These are phyloP conservation scores for Xylariaceae sp. DNA, from an alignment of 2,329 filamentous ascomycete genomes.

Conservation along the genomic window DNA sequence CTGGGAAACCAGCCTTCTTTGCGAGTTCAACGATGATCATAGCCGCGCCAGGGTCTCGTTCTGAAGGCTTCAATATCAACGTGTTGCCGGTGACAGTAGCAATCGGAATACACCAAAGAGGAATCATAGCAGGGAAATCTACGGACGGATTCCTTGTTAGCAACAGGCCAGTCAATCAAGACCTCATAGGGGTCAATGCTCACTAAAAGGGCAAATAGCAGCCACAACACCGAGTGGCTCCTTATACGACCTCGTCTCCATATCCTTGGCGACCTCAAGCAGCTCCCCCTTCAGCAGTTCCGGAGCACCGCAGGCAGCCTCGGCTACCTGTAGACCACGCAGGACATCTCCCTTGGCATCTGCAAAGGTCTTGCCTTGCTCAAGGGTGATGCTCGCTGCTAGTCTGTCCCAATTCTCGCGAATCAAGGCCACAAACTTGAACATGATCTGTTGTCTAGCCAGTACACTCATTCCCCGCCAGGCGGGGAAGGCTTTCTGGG, in stretches of 20 bases:
- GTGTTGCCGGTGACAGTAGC: conserved; percentile 82
- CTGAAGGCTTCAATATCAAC: conserved; percentile 78
- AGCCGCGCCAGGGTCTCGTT: conserved; percentile 77
- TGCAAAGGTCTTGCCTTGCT: conserved; percentile 85
- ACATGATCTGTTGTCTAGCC: conserved; percentile 78
- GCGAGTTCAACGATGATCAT: conserved; percentile 83
- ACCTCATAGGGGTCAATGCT: conserved; percentile 26
- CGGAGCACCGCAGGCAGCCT: conserved; percentile 75
- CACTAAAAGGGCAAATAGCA: conserved; percentile 84
- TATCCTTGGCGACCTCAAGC: conserved; percentile 81
- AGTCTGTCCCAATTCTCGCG: conserved; percentile 81
- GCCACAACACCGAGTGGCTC: conserved; percentile 79
- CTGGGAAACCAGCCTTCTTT: conserved; percentile 75
- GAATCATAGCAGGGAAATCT: conserved; percentile 92
- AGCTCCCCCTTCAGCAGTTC: conserved; percentile 80
- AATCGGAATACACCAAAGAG: conserved; percentile 84
- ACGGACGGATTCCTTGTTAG: conserved; percentile 5
- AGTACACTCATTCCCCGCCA: conserved; percentile 73
- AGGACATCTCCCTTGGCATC: conserved; percentile 80
- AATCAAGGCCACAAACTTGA: conserved; percentile 76
- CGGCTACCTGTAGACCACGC: conserved; percentile 77
- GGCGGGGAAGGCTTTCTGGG: conserved; percentile 67
- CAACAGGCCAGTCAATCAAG: not conserved
- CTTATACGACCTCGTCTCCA: conserved; percentile 80
- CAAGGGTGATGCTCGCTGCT: conserved; percentile 78